These are phyloP conservation scores for Exophiala spinifera DNA, from an alignment of 2,329 filamentous ascomycete genomes.

Conservation along the genomic window DNA sequence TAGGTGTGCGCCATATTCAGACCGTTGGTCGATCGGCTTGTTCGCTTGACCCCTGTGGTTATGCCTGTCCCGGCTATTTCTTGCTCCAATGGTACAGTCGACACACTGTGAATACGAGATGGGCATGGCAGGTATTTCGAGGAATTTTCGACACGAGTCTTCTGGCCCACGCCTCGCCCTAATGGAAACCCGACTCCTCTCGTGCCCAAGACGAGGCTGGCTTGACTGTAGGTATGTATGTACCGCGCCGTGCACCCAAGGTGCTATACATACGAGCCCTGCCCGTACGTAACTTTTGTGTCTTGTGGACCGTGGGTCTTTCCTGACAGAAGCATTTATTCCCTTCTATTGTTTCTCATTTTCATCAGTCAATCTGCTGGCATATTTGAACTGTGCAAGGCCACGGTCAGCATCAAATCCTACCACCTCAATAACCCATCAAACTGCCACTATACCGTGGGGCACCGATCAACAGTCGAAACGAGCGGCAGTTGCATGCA, in stretches of 20 bases:
- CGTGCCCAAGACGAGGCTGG: not conserved
- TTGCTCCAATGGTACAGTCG: not conserved
- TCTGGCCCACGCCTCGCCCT: not conserved
- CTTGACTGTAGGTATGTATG: not conserved
- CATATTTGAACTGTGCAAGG: not conserved
- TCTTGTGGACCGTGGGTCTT: not conserved
- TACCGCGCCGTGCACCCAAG: not conserved
- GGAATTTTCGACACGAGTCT: not conserved
- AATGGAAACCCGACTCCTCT: not conserved
- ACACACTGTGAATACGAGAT: not conserved
- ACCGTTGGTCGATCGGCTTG: not conserved
- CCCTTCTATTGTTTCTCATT: not conserved
- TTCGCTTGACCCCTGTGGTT: not conserved
- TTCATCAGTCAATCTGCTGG: not conserved
- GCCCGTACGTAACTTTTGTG: not conserved
- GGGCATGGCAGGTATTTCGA: not conserved
- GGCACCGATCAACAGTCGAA: constrained; percentile 2
- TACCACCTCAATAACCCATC: constrained; percentile 11
- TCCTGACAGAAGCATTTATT: not conserved
- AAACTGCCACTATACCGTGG: constrained; percentile 3
- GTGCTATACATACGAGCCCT: not conserved
- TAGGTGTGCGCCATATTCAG: constrained; percentile 4
- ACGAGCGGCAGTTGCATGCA: constrained; percentile 13
- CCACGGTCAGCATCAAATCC: constrained; percentile 7
- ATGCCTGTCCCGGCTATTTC: not conserved